A percentile compares a stretch with the other conserved stretches of the same genome.
These are phyloP conservation scores for Malassezia cuniculi DNA, from an alignment of 1,284 basidiomycete species.

Conservation along the genomic window DNA sequence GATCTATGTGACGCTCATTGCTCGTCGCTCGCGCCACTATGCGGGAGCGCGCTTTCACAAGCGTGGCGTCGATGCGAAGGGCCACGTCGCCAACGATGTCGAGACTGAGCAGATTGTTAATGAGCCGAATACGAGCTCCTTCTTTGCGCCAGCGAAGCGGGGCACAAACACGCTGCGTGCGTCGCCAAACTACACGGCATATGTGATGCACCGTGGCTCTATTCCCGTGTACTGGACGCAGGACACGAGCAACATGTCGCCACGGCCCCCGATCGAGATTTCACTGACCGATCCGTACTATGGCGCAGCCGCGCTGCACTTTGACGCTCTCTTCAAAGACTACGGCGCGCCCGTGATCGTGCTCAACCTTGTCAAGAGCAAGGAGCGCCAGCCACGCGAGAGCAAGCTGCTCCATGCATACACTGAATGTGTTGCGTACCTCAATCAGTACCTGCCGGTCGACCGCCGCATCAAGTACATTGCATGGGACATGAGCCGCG, in stretches of 20 bases:
- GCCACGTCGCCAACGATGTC: constrained; percentile 96
- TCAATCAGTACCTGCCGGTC: constrained; percentile 85
- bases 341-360: constrained; percentile 85
- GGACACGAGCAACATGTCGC: constrained; percentile 75
- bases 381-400: constrained; percentile 66
- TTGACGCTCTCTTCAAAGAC: constrained; percentile 75
- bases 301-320: constrained; percentile 80
- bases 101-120: constrained; percentile 98
- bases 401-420: constrained; percentile 87
- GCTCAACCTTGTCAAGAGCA: constrained; percentile 68
- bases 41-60: constrained; percentile 92
- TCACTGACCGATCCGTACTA: constrained; percentile 92
- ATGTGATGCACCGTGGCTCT: constrained; percentile 89
- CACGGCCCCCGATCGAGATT: constrained; percentile 78
- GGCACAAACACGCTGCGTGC: constrained; percentile 1
- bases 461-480: constrained; percentile 79
- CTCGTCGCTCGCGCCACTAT: constrained; percentile 82
- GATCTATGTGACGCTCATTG: constrained; percentile 85
- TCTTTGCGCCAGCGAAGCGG: constrained; percentile 24
- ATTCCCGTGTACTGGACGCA: constrained; percentile 95
- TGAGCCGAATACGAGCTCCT: constrained; percentile 65
- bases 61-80: constrained; percentile 75
- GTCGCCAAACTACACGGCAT: constrained; percentile 73
- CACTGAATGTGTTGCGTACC: constrained; percentile 75
- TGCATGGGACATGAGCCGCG: constrained; percentile 71